These are phyloP conservation scores for Colletotrichum salicis DNA, from an alignment of 2,329 filamentous ascomycete species.

Conservation along the genomic window DNA sequence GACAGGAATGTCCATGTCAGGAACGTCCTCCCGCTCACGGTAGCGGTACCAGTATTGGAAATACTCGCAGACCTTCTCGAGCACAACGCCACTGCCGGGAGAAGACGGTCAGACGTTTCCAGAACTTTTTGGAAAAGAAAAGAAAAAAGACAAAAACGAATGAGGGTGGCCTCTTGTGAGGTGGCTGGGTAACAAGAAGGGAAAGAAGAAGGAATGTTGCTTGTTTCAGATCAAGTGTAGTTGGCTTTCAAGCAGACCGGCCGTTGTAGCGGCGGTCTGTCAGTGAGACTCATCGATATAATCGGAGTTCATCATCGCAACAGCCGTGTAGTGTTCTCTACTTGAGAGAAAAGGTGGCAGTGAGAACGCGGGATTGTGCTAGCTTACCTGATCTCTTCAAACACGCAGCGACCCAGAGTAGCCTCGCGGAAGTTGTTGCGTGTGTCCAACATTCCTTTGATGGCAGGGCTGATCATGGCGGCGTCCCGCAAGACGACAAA, in stretches of 20 bases:
- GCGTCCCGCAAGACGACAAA: slow-evolving; percentile 80
- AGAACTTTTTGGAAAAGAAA: slow-evolving; percentile 1
- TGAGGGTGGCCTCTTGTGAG: background rate
- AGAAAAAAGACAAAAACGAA: background rate
- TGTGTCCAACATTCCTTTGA: slow-evolving; percentile 80
- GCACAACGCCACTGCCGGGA: slow-evolving; percentile 69
- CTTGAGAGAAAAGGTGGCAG: slow-evolving; percentile 40
- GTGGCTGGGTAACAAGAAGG: slow-evolving; percentile 21
- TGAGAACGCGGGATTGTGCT: slow-evolving; percentile 12
- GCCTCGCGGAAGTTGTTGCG: slow-evolving; percentile 75
- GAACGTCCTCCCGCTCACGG: slow-evolving; percentile 75
- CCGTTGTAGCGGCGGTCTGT: slow-evolving; percentile 53
- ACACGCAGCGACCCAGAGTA: slow-evolving; percentile 70
- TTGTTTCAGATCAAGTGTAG: slow-evolving; percentile 74
- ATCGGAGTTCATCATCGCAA: slow-evolving; percentile 29
- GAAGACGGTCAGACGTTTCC: slow-evolving; percentile 38
- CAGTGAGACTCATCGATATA: slow-evolving; percentile 57
- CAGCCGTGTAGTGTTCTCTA: slow-evolving; percentile 40
- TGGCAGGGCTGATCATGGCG: slow-evolving; percentile 74
- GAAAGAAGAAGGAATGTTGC: slow-evolving; percentile 39
- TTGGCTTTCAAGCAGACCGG: slow-evolving; percentile 61
- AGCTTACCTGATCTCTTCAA: slow-evolving; percentile 79
- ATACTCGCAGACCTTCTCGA: slow-evolving; percentile 86
- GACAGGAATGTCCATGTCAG: slow-evolving; percentile 83
- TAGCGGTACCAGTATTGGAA: slow-evolving; percentile 85